These are phyloP conservation scores for Cladosporium sp. DNA, from an alignment of 2,329 filamentous ascomycete genomes.

Conservation along the genomic window DNA sequence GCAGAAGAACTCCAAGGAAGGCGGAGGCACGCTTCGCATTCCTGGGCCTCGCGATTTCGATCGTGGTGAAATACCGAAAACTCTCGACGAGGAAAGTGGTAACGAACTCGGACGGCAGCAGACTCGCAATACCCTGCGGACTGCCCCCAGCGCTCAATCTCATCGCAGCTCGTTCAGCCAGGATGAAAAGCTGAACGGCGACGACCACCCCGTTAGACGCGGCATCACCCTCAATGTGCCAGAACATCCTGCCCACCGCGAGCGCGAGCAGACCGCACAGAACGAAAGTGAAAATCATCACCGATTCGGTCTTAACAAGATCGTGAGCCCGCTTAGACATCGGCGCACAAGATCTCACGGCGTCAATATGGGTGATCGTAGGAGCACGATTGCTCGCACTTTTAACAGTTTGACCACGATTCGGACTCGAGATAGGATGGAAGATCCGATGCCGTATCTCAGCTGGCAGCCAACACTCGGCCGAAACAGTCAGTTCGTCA, in stretches of 20 bases:
- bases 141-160: slow-evolving; percentile 16
- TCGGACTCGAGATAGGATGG: slow-evolving; percentile 44
- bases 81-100: slow-evolving; percentile 47
- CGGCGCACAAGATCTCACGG: slow-evolving; percentile 14
- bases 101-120: slow-evolving; percentile 26
- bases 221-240: slow-evolving; percentile 68
- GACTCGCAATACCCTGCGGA: slow-evolving; percentile 24
- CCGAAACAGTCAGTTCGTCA: slow-evolving; percentile 88
- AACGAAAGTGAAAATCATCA: slow-evolving; percentile 17
- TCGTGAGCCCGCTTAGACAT: slow-evolving; percentile 14
- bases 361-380: slow-evolving; percentile 12
- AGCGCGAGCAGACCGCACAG: slow-evolving; percentile 18
- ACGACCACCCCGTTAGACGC: slow-evolving; percentile 41
- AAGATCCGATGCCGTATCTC: slow-evolving; percentile 73
- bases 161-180: slow-evolving; percentile 21
- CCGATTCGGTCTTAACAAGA: slow-evolving; percentile 10
- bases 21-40: slow-evolving; percentile 75
- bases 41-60: slow-evolving; percentile 90
- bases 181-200: slow-evolving; percentile 30
- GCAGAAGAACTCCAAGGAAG: slow-evolving; percentile 58
- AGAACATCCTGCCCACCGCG: slow-evolving; percentile 37
- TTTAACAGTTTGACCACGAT: slow-evolving; percentile 54
- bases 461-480: slow-evolving; percentile 92
- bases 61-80: slow-evolving; percentile 67
- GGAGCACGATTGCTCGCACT: slow-evolving; percentile 42